Evolutionary conservation across 2,329 filamentous ascomycete species (phyloP).

Genomic region (Fusarium armeniacum): DNA sequence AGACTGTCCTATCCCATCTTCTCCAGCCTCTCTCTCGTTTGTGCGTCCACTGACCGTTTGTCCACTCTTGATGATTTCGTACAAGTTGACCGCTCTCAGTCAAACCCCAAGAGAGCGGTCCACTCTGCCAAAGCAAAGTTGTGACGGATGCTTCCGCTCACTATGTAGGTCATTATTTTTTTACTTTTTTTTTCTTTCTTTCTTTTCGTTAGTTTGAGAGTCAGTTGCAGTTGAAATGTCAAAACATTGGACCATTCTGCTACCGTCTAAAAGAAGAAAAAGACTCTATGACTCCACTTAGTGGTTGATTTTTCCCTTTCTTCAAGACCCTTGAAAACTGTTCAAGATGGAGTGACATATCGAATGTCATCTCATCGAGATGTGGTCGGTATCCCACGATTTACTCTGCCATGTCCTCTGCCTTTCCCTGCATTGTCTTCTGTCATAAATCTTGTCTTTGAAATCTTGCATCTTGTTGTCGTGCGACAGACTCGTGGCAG

Average conservation of each 20-base stretch:
- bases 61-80: slow-evolving; percentile 28
- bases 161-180: slow-evolving; percentile 6
- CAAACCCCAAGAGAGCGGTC: background rate
- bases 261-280: slow-evolving; percentile 4
- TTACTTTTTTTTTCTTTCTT: background rate
- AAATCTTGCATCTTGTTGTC: slow-evolving; percentile 16
- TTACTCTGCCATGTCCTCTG: slow-evolving; percentile 5
- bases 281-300: background rate
- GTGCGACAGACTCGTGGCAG: slow-evolving; percentile 39
- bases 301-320: slow-evolving; percentile 6
- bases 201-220: slow-evolving; percentile 3
- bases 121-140: slow-evolving; percentile 31
- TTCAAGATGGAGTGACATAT: slow-evolving; percentile 31
- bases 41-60: slow-evolving; percentile 35
- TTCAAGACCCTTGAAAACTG: slow-evolving; percentile 25
- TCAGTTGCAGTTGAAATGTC: slow-evolving; percentile 19
- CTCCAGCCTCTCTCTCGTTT: slow-evolving; percentile 30
- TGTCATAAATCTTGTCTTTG: slow-evolving; percentile 22
- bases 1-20: slow-evolving; percentile 4
- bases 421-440: slow-evolving; percentile 9
- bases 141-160: slow-evolving; percentile 19
- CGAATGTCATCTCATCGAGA: slow-evolving; percentile 19
- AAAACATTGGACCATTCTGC: slow-evolving; percentile 16
- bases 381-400: slow-evolving; percentile 5
- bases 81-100: slow-evolving; percentile 28